Evolutionary conservation across 108 stramenopile species (phyloP).

Genomic region (Mayamaea pseudoterrestris): DNA sequence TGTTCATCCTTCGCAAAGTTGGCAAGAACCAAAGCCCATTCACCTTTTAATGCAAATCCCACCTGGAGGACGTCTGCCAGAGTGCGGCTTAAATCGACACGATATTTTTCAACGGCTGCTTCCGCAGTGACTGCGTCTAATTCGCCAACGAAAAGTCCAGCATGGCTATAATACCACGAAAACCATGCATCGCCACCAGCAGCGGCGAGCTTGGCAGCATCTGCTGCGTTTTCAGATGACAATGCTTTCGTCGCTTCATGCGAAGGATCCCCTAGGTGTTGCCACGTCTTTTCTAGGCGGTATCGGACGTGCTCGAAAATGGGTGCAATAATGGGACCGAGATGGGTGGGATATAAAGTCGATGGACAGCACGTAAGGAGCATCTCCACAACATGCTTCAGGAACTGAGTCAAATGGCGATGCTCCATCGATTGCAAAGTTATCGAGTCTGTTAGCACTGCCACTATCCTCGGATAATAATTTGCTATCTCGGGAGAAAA

Average conservation of each 20-base stretch:
- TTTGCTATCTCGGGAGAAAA: constrained; percentile 65
- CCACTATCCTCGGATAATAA: constrained; percentile 49
- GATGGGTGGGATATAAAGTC: constrained; percentile 64
- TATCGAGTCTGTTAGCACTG: constrained; percentile 41
- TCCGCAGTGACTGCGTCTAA: constrained; percentile 59
- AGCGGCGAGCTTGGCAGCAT: constrained; percentile 39
- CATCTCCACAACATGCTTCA: constrained; percentile 80
- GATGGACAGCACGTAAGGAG: constrained; percentile 64
- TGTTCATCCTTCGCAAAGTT: constrained; percentile 55
- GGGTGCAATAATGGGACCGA: constrained; percentile 65
- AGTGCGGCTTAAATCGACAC: constrained; percentile 64
- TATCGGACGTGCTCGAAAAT: constrained; percentile 64
- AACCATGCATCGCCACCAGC: constrained; percentile 59
- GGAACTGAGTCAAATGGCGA: constrained; percentile 71
- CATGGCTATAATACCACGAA: constrained; percentile 55
- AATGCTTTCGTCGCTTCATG: constrained; percentile 38
- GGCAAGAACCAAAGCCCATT: constrained; percentile 36
- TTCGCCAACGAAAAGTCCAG: constrained; percentile 81
- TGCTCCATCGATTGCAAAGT: constrained; percentile 77
- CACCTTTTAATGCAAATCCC: constrained; percentile 56
- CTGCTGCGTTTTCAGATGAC: constrained; percentile 27
- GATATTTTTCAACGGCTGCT: constrained; percentile 67
- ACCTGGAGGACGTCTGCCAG: constrained; percentile 68
- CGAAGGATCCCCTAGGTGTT: constrained; percentile 12
- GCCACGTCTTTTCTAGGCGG: constrained; percentile 67